These are phyloP conservation scores for Xerophyta viscosa DNA, from an alignment of 106 monocot genomes.

Conservation along the genomic window DNA sequence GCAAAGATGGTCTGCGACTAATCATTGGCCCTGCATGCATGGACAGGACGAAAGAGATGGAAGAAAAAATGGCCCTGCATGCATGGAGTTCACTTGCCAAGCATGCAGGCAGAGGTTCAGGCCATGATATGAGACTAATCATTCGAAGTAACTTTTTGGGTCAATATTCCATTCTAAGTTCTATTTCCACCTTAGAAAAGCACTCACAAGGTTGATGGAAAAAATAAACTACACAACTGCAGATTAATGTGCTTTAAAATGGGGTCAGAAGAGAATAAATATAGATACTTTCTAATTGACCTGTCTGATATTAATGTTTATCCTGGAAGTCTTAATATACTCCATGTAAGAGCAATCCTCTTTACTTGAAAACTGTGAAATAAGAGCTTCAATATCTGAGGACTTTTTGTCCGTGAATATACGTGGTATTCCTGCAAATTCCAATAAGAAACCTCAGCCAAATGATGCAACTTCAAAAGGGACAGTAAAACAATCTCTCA, in stretches of 20 bases:
- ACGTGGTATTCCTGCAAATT: slow-evolving; percentile 44
- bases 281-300: slow-evolving; percentile 23
- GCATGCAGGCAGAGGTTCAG: slow-evolving; percentile 51
- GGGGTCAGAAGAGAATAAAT: slow-evolving; percentile 2
- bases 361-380: slow-evolving; percentile 22
- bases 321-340: slow-evolving; percentile 42
- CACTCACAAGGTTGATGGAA: too few relatives aligned
- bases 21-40: slow-evolving; percentile 48
- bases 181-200: slow-evolving; percentile 1
- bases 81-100: slow-evolving; percentile 65
- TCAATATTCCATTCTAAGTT: too few relatives aligned
- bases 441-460: background rate
- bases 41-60: slow-evolving; percentile 70
- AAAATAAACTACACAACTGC: background rate
- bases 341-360: slow-evolving; percentile 21
- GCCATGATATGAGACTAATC: too few relatives aligned
- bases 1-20: slow-evolving; percentile 67
- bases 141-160: too few relatives aligned
- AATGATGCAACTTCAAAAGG: background rate
- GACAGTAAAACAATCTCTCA: too few relatives aligned
- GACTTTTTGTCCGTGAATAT: slow-evolving; percentile 45
- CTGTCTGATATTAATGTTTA: slow-evolving; percentile 70
- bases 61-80: slow-evolving; percentile 23
- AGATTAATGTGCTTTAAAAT: background rate
- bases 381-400: slow-evolving; percentile 24